Percentiles rank a stretch among this genome's conserved stretches.
Conservation (phyloP, 805 yeast genomes). For the Schizosaccharomyces lindneri region DNA sequence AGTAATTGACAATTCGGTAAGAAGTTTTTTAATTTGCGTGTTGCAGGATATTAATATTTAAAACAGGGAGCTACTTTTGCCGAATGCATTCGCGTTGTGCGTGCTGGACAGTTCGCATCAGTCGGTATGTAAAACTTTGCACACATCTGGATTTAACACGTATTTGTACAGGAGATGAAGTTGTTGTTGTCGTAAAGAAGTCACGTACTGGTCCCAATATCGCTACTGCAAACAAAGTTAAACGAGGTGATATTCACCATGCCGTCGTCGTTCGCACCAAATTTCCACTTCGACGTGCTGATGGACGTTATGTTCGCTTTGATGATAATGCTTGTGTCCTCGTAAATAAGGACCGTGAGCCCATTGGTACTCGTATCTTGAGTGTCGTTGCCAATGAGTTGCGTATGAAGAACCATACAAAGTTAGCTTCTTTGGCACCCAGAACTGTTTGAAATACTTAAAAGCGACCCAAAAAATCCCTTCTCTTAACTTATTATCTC, state of each 20-base stretch:
- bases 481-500: no score
- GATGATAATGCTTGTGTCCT: constrained; percentile 95
- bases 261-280: constrained; percentile 89
- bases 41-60: constrained; percentile 2
- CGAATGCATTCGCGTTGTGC: constrained; percentile 83
- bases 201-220: constrained; percentile 59
- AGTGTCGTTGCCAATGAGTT: constrained; percentile 76
- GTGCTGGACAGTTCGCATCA: constrained; percentile 62
- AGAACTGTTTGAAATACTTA: constrained; percentile 16
- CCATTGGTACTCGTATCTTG: constrained; percentile 78
- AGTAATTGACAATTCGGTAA: constrained; percentile 69
- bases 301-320: constrained; percentile 66
- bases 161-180: constrained; percentile 43
- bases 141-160: not conserved
- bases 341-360: constrained; percentile 77
- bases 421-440: constrained; percentile 78
- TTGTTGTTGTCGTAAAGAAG: constrained; percentile 81
- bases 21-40: constrained; percentile 4
- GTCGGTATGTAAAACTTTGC: not conserved
- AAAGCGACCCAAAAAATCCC: not conserved
- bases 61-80: constrained; percentile 60
- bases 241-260: constrained; percentile 84
- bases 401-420: constrained; percentile 56
- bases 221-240: constrained; percentile 48
- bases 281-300: constrained; percentile 51